Evolutionary conservation across 768 basidiomycete genomes (phyloP).

Genomic region (Boletus barrowsii): DNA sequence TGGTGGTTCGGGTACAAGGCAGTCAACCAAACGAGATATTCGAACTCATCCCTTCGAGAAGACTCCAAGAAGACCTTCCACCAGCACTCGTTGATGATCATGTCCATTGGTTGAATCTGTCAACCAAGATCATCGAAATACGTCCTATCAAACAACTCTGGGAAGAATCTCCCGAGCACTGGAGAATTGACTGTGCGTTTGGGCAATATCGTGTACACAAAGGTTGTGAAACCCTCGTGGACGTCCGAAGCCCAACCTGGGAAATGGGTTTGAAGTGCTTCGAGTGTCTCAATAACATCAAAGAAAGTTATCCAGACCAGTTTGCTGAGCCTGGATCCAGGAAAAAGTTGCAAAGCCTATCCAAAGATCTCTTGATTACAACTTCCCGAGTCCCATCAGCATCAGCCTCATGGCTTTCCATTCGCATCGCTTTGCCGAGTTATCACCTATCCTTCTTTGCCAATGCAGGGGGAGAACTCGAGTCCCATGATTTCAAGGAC

Average conservation of each 20-base stretch:
- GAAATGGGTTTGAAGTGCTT: not conserved
- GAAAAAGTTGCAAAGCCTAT: too few relatives aligned
- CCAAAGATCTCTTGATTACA: not conserved
- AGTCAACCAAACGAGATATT: not conserved
- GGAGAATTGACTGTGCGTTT: slow-evolving; percentile 13
- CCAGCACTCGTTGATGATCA: not conserved
- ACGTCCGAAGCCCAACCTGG: slow-evolving; percentile 4
- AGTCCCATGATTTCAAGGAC: not conserved
- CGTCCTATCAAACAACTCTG: slow-evolving; percentile 15
- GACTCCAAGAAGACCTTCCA: slow-evolving; percentile 21
- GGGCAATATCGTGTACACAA: not conserved
- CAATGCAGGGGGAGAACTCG: not conserved
- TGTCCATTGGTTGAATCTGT: slow-evolving; percentile 26
- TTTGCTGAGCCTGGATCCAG: too few relatives aligned
- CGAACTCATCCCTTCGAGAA: slow-evolving; percentile 16
- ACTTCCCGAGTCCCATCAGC: not conserved
- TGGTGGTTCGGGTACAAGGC: slow-evolving; percentile 8
- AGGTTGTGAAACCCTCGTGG: slow-evolving; percentile 10
- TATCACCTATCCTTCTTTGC: not conserved
- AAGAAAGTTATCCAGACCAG: too few relatives aligned
- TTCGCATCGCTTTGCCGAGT: not conserved
- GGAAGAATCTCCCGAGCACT: slow-evolving; percentile 17
- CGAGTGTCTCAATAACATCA: not conserved
- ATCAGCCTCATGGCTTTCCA: too few relatives aligned
- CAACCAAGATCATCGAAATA: slow-evolving; percentile 19